Conservation (phyloP, 75 land plant species). For the Azolla pinnata region DNA sequence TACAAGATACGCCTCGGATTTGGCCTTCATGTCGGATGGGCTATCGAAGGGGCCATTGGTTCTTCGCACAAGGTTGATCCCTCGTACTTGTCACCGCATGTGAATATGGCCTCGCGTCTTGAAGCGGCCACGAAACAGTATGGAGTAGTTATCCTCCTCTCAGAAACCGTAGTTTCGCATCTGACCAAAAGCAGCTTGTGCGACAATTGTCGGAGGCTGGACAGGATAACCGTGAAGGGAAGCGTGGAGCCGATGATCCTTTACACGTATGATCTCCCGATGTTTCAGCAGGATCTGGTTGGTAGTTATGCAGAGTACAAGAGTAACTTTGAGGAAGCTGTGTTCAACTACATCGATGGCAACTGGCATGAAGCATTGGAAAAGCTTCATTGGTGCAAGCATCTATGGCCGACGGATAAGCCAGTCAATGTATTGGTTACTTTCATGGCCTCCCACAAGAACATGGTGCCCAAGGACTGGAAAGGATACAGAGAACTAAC, state of each 20-base stretch:
- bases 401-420: slow-evolving; percentile 38
- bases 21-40: slow-evolving; percentile 42
- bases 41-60: slow-evolving; percentile 42
- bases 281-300: slow-evolving; percentile 29
- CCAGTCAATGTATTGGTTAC: slow-evolving; percentile 18
- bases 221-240: slow-evolving; percentile 37
- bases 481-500: slow-evolving; percentile 35
- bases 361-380: slow-evolving; percentile 27
- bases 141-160: slow-evolving; percentile 31
- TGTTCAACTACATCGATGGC: slow-evolving; percentile 34
- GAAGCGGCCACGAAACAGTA: slow-evolving; percentile 43
- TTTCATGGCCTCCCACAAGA: slow-evolving; percentile 37
- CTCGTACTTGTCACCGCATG: slow-evolving; percentile 38
- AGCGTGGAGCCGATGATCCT: slow-evolving; percentile 32
- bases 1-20: slow-evolving; percentile 35
- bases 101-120: slow-evolving; percentile 35
- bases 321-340: slow-evolving; percentile 23
- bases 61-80: slow-evolving; percentile 41
- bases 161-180: slow-evolving; percentile 32
- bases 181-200: slow-evolving; percentile 33
- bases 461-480: slow-evolving; percentile 27
- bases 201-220: slow-evolving; percentile 28
- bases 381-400: slow-evolving; percentile 26
- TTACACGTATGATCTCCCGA: slow-evolving; percentile 34
- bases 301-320: slow-evolving; percentile 25